Base-by-base conservation (phyloP, 2,329 filamentous ascomycete species). In the Calonectria hawksworthii region DNA sequence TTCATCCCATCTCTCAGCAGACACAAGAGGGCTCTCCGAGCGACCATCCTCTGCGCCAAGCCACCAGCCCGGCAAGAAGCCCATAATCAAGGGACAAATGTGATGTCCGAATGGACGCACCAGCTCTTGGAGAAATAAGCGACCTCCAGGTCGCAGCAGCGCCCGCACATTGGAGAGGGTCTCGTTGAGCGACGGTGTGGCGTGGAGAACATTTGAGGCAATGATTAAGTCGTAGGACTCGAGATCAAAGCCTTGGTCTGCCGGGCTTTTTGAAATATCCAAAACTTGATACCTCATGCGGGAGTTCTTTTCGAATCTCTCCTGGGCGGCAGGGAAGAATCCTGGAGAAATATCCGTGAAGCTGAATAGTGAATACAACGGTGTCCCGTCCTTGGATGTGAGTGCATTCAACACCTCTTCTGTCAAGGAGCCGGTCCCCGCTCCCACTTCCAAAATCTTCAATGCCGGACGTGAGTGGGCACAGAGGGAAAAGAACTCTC, bases 401-500 rank as follows among this genome's bases (percentile, higher is more conserved):
- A 72, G 26, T 70, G 63, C 3, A 74, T 72, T 1, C 13, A 86
- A 30, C 26, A 83, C 66, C 8, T 76, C 76, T 14, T 69, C 63
- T 0, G 85, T 86, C 41, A 84, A 82, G 10, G 81, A 80, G 4
- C 85, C 85, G 1, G 83, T 87, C 30, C 79, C 80, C 4, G 77
- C 78, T 16, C 81, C 82, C n/a, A 83, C 68, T 67, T 83, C 82
- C 2, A 83, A 77, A 26, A 83, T 69, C 18, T 69, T 74, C 14
- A 83, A 71, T 14, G 73, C 70, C 0, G 80, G 80, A 10, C 77
- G 68, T 2, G 36, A 51, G n/a, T 75, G 74, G 4, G 52, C 65
- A 6, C 69, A 66, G 38, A 61, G 61, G 6, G 68, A 54, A 38
- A 74, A 56, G 38, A 74, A 65, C 44, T 59, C 44, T 26, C 67